Conservation (phyloP, 2,329 filamentous ascomycete genomes). For the Xylariaceae sp. region DNA sequence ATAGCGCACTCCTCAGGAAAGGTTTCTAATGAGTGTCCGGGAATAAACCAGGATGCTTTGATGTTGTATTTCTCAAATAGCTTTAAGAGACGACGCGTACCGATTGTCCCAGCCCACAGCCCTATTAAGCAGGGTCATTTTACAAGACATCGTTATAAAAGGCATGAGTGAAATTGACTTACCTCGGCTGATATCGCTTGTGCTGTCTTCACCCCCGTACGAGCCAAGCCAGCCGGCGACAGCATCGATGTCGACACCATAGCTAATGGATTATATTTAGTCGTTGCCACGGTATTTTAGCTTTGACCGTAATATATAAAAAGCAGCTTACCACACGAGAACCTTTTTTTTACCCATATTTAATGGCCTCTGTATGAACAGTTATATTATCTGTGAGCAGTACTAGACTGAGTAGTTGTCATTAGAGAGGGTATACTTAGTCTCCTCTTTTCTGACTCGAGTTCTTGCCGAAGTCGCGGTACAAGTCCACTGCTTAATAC, state of each 20-base stretch:
- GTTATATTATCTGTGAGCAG: no score
- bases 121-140: not conserved
- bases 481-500: no score
- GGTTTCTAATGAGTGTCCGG: slow-evolving; percentile 66
- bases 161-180: slow-evolving; percentile 9
- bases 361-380: no score
- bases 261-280: slow-evolving; percentile 1
- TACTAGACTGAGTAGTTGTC: no score
- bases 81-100: slow-evolving; percentile 70
- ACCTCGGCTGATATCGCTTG: slow-evolving; percentile 75
- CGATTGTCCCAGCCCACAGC: slow-evolving; percentile 70
- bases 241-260: slow-evolving; percentile 73
- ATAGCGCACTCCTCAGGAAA: slow-evolving; percentile 67
- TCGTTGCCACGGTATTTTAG: not conserved
- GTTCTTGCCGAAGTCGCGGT: no score
- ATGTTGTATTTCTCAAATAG: slow-evolving; percentile 58
- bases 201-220: slow-evolving; percentile 75
- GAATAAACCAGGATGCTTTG: slow-evolving; percentile 54
- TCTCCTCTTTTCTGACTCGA: no score
- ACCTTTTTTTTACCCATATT: slow-evolving; percentile 27
- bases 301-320: not conserved
- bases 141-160: not conserved
- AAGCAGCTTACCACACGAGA: slow-evolving; percentile 18
- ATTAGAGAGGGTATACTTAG: no score
- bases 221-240: slow-evolving; percentile 78